phyloP scores from a whole-genome alignment of 2,329 filamentous ascomycete genomes.

The Penicillium polonicum region DNA sequence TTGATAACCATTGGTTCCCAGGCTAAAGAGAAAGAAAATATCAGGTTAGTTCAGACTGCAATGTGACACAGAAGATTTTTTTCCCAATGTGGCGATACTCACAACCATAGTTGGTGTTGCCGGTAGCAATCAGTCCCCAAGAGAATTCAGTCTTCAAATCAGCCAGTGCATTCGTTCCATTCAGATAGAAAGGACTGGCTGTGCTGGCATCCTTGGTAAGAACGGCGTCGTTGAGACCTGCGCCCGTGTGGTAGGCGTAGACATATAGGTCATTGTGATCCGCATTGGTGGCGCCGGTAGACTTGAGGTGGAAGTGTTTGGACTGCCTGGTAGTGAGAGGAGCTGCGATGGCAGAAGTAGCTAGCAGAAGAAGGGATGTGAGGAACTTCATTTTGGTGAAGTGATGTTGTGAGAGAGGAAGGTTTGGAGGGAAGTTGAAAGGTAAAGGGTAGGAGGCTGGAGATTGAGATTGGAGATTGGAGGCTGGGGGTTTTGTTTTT shows the following conservation, averaged over 20 bases:
- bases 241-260: constrained; percentile 42
- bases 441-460: background rate
- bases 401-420: background rate
- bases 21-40: constrained; percentile 21
- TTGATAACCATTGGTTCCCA: constrained; percentile 41
- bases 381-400: constrained; percentile 31
- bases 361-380: constrained; percentile 29
- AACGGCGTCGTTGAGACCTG: constrained; percentile 41
- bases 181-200: constrained; percentile 33
- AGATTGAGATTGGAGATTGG: background rate
- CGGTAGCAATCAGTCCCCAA: constrained; percentile 33
- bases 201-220: constrained; percentile 24
- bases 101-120: constrained; percentile 37
- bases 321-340: constrained; percentile 18
- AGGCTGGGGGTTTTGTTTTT: background rate
- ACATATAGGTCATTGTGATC: constrained; percentile 40
- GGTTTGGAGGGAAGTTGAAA: background rate
- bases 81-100: constrained; percentile 18
- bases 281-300: constrained; percentile 25
- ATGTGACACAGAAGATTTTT: background rate
- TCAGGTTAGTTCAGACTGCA: background rate
- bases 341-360: constrained; percentile 29
- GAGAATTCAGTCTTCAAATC: constrained; percentile 29
- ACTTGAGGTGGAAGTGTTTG: constrained; percentile 38
- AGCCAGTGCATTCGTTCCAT: constrained; percentile 35